These are phyloP conservation scores for Crithidia fasciculata DNA, from an alignment of 208 protist genomes.

Conservation along the genomic window DNA sequence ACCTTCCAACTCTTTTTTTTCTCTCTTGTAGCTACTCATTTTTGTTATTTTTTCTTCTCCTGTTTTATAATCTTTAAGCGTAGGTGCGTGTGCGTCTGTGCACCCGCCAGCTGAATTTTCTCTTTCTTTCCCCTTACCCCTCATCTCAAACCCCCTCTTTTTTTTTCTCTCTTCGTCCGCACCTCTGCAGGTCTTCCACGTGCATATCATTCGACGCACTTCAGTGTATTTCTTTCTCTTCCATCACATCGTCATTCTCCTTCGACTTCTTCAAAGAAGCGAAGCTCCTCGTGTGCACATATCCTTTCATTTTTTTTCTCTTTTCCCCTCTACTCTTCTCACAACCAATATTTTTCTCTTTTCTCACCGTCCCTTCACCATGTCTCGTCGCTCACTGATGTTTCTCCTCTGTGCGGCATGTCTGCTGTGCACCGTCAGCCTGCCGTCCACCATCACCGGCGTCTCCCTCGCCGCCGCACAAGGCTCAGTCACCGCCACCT, in stretches of 20 bases:
- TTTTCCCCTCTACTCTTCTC: not conserved
- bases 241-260: not conserved
- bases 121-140: not conserved
- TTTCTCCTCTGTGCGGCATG: constrained; percentile 3
- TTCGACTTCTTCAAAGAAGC: not conserved
- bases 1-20: not conserved
- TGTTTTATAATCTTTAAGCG: not conserved
- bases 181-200: not conserved
- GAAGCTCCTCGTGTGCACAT: not conserved
- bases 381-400: not conserved
- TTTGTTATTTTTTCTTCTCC: not conserved
- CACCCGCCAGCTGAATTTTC: not conserved
- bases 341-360: not conserved
- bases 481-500: constrained; percentile 8
- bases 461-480: constrained; percentile 12
- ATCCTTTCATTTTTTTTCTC: not conserved
- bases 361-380: not conserved
- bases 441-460: not conserved
- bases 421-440: not conserved
- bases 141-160: not conserved
- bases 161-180: not conserved
- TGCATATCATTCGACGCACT: no score
- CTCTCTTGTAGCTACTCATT: not conserved
- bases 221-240: not conserved
- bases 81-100: not conserved